These are phyloP conservation scores for Aureobasidium sp. DNA, from an alignment of 2,329 filamentous ascomycete species.

Conservation along the genomic window DNA sequence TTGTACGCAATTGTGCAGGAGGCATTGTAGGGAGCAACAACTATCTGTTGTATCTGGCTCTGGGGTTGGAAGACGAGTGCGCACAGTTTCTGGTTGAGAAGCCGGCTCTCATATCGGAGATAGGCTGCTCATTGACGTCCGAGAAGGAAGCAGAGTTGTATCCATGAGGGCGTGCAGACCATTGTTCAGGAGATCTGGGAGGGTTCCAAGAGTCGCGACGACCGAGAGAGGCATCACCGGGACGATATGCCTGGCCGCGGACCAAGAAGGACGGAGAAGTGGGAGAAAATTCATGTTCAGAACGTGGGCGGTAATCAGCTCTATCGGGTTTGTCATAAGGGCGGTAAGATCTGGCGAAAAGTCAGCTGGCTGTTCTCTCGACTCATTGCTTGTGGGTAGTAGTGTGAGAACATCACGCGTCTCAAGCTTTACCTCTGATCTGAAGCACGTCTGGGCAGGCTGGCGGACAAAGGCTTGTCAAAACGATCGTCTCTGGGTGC, in stretches of 20 bases:
- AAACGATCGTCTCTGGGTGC: slow-evolving; percentile 3
- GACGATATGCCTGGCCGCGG: slow-evolving; percentile 3
- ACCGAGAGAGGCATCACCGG: not conserved
- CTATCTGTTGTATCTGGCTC: slow-evolving; percentile 1
- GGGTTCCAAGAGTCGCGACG: not conserved
- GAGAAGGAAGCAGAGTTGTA: not conserved
- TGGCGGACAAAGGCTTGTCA: slow-evolving; percentile 8
- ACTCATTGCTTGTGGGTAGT: not conserved
- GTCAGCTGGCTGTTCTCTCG: not conserved
- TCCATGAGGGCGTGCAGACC: not conserved
- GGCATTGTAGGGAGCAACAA: not conserved
- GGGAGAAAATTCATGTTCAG: not conserved
- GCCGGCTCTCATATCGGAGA: not conserved
- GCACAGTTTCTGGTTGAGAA: slow-evolving; percentile 2
- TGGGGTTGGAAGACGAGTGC: not conserved
- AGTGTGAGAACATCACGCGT: not conserved
- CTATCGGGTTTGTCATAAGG: not conserved
- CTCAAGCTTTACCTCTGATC: slow-evolving; percentile 8
- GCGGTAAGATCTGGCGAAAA: not conserved
- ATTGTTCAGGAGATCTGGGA: slow-evolving; percentile 8
- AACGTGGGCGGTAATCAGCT: not conserved
- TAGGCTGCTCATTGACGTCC: not conserved
- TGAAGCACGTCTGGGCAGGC: not conserved
- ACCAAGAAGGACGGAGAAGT: not conserved
- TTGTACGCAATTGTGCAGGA: not conserved